Conservation (phyloP, 495 filamentous ascomycete species). For the Neurospora intermedia region DNA sequence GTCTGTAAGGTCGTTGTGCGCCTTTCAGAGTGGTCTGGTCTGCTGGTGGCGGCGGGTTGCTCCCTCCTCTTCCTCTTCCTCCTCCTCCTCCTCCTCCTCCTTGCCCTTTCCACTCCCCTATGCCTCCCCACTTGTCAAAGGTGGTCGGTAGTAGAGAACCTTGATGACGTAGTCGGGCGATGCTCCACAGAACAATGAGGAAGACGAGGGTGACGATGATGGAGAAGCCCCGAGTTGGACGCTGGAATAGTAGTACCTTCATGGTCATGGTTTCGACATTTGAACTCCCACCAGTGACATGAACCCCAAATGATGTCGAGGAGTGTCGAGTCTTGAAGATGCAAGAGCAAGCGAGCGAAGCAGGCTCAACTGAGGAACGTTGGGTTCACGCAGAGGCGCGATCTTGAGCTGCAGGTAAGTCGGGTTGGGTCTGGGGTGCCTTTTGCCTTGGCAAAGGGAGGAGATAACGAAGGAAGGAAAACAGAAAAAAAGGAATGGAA, state of each 20-base stretch:
- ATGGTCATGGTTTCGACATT: constrained; percentile 8
- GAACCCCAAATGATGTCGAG: not conserved
- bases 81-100: not conserved
- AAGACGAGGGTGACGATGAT: constrained; percentile 11
- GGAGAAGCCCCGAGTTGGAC: constrained; percentile 11
- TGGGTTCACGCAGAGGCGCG: not conserved
- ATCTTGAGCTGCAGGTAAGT: not conserved
- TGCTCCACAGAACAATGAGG: constrained; percentile 9
- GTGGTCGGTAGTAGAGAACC: constrained; percentile 6
- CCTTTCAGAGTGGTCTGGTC: not conserved
- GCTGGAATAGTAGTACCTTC: constrained; percentile 8
- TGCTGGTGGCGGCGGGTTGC: not conserved
- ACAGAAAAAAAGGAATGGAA: not conserved
- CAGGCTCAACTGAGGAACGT: not conserved
- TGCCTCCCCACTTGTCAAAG: not conserved
- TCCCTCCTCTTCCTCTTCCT: not conserved
- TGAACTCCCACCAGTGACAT: not conserved
- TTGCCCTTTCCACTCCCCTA: not conserved
- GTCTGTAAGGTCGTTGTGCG: not conserved
- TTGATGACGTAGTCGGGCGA: constrained; percentile 9
- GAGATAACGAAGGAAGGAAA: not conserved
- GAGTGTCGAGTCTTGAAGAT: not conserved
- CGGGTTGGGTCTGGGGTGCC: not conserved
- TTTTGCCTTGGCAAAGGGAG: not conserved
- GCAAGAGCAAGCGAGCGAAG: not conserved